Evolutionary conservation across 805 yeast genomes (phyloP), one percentile per base, ranked within the genome.

Genomic region (Brettanomyces bruxellensis): DNA sequence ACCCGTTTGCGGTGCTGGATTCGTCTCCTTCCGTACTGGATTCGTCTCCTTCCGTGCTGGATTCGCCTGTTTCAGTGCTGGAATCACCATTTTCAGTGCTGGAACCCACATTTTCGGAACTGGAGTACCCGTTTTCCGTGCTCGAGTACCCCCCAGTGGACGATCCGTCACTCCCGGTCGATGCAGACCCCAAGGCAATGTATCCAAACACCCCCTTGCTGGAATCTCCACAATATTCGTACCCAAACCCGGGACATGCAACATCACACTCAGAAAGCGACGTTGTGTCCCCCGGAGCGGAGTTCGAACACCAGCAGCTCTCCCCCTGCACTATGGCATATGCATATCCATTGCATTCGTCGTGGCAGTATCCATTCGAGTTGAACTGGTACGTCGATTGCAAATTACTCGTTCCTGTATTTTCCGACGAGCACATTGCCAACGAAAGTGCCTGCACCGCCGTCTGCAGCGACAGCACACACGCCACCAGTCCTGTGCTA

Each of bases 241-340:
- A 51, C 3, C 64, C 62, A 48, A 54, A 73, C 1, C 79, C 78
- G 4, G 79, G 78, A 58, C 80, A 75, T 1, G 56, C 51, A 24
- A 24, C 40, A 25, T 54, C 50, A 58, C 80, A 75, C 28, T 63
- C 50, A n/a, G 57, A 46, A 9, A 66, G 37, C 28, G 55, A 50
- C 0, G 65, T 66, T 0, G 79, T 67, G 14, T 58, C 52, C 7
- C 44, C 38, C 5, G 81, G 79, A 12, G 69, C 56, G 18, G 58
- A 47, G 51, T 74, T 62, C 5, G 78, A 64, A 53, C 81, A 76
- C 75, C 76, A 75, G 51, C 82, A 76, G 39, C 58, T 30, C 11
- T 58, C 43, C 5, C 61, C 62, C 53, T 69, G 76, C n/a, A 75
- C 62, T 9, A 76, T 67, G 13, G 73, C 81, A 43, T 69, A 72